Evolutionary conservation across 2,329 filamentous ascomycete species (phyloP), one percentile per base, ranked within the genome.

Genomic region (Cadophora luteo-olivacea): DNA sequence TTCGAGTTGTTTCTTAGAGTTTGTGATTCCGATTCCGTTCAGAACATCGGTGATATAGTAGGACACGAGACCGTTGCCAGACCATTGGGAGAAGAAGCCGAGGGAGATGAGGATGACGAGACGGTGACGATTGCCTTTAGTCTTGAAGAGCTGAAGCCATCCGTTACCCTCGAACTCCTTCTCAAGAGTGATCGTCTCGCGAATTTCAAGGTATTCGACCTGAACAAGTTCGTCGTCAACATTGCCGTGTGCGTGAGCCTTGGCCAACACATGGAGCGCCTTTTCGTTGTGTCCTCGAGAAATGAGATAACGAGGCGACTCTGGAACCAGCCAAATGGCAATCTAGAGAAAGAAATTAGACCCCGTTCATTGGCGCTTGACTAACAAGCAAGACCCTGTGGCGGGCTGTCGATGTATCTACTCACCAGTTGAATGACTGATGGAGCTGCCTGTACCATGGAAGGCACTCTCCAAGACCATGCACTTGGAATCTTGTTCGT

Each of bases 11-110:
- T 63, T 38, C 33, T 77, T 76, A 32, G 73, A 68, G 41, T 77
- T 72, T 1, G 69, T 75, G 62, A 81, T 78, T 61, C 79, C 79
- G 19, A 79, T 76, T 3, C 72, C 76, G n/a, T 78, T 69, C 29
- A 80, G 73, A n/a, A 81, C 77, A 9, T 77, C 72, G 24, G 73
- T 74, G 24, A 81, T 76, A 70, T 79, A 80, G 72, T 79, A 84
- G 1, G 80, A 82, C 38, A 84, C 81, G 9, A 85, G 74, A 52
- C 81, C 83, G 71, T 87, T 87, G 45, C 86, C 86, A 65, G 82
- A 85, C 84, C 84, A 88, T 70, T 89, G 86, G 9, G 83, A 84
- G 79, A 88, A 88, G 69, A 87, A 79, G 69, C 85, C 86, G 8
- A 85, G 80, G 25, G 82, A 80, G 60, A 87, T 76, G n/a, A 85